Percentiles rank a stretch among this genome's conserved stretches.
Evolutionary conservation across 2,329 filamentous ascomycete species (phyloP).

Genomic region (Penicillium paneum): DNA sequence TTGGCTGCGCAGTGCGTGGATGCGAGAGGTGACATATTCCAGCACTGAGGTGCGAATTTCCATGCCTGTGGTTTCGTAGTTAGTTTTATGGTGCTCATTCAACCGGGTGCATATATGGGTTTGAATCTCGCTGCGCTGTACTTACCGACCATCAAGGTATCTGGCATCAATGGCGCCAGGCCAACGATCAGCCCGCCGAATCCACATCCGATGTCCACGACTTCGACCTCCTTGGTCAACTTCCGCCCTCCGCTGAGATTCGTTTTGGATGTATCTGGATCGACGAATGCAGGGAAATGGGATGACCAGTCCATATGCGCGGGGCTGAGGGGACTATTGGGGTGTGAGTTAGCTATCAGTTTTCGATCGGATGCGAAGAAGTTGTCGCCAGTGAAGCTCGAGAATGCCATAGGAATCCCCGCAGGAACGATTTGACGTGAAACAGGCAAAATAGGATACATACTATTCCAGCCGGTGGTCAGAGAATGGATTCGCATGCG

Average conservation of each 20-base stretch:
- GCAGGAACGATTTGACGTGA: rapidly evolving
- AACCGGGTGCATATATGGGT: neutral
- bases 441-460: slow-evolving; percentile 29
- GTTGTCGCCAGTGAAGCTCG: neutral
- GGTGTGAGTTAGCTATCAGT: slow-evolving; percentile 1
- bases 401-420: too few species aligned
- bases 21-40: slow-evolving; percentile 84
- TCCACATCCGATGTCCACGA: slow-evolving; percentile 95
- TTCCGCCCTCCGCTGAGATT: slow-evolving; percentile 35
- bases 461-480: slow-evolving; percentile 90
- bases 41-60: slow-evolving; percentile 91
- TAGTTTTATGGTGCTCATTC: neutral
- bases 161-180: slow-evolving; percentile 74
- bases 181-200: slow-evolving; percentile 90
- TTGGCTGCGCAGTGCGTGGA: slow-evolving; percentile 68
- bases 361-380: neutral
- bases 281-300: slow-evolving; percentile 73
- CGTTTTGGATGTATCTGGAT: slow-evolving; percentile 34
- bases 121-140: slow-evolving; percentile 5
- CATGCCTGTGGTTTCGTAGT: slow-evolving; percentile 58
- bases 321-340: slow-evolving; percentile 68
- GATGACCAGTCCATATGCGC: slow-evolving; percentile 86
- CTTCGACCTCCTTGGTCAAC: slow-evolving; percentile 71
- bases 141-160: slow-evolving; percentile 77
- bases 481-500: slow-evolving; percentile 97